Percentiles rank a stretch among this genome's conserved stretches.
Conservation (phyloP, 2,329 filamentous ascomycete species). For the Cadophora luteo-olivacea region DNA sequence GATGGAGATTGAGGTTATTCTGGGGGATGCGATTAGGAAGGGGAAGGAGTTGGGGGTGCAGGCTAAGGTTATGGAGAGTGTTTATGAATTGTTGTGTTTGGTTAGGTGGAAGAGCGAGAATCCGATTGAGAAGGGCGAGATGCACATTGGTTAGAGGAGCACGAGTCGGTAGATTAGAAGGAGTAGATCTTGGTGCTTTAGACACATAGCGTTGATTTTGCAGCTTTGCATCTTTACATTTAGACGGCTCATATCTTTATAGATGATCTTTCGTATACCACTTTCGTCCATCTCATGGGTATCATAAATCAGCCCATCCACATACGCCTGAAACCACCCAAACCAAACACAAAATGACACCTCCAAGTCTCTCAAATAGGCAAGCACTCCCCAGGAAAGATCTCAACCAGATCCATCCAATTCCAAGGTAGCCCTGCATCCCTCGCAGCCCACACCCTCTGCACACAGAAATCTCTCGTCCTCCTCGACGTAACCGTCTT, state of each 20-base stretch:
- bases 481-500: constrained; percentile 41
- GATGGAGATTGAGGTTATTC: constrained; percentile 61
- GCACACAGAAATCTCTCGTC: constrained; percentile 39
- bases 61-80: constrained; percentile 56
- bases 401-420: constrained; percentile 42
- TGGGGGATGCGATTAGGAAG: constrained; percentile 58
- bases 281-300: background rate
- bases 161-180: background rate
- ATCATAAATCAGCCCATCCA: background rate
- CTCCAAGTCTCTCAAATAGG: constrained; percentile 38
- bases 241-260: background rate
- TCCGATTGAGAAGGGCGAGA: constrained; percentile 13
- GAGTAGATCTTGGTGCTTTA: background rate
- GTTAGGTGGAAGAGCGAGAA: constrained; percentile 49
- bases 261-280: background rate
- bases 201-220: background rate
- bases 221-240: background rate
- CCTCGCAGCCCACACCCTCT: constrained; percentile 43
- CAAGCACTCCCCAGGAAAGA: constrained; percentile 43
- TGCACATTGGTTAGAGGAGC: constrained; percentile 15
- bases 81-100: constrained; percentile 59
- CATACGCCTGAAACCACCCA: background rate
- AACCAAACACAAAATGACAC: background rate
- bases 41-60: constrained; percentile 55
- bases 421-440: constrained; percentile 41